Evolutionary conservation across 305 asterid species (phyloP), one percentile per base, ranked within the genome.

Genomic region (Fraxinus floribunda): DNA sequence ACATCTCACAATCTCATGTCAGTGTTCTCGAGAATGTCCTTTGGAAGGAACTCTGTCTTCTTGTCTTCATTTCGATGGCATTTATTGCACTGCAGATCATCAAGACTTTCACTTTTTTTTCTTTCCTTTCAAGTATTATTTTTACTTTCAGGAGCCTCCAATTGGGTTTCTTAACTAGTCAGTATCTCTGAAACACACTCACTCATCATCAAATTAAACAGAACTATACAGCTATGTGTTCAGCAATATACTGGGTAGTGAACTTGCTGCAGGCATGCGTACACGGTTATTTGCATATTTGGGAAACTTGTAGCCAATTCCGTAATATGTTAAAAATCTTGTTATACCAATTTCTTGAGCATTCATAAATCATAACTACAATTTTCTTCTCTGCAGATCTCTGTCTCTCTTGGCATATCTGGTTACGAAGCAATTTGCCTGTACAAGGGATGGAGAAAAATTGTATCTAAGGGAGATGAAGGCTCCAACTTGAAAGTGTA

Each of bases 191-290:
- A 36, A 36, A 36, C 41, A 0, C 9, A 41, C 84, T 84, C 78
- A 80, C 80, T 36, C n/a, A 71, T 13, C 80, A 7, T 80, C 79
- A 71, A 80, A 36, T 36, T 75, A 41, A 87, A 85, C 95, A 95
- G 99, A 88, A 88, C 35, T 66, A 78, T 32, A 32, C 36, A 32
- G 5, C 36, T 32, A 32, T 0, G 4, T 32, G 36, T 32, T 32
- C 36, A 32, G 36, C 5, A 32, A 32, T 32, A 32, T 95, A 92
- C 88, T 95, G 99, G 99, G 91, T 86, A 88, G 91, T 95, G 87
- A 95, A 95, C 90, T 88, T 95, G 88, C 84, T 94, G 57, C 99
- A 95, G 99, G 99, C 94, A 86, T 16, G 62, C 11, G n/a, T 70
- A 18, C 73, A 15, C 44, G 30, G 15, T 77, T 62, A 76, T 13